A percentile compares a stretch with the other conserved stretches of the same genome.
phyloP scores from a whole-genome alignment of 2,329 filamentous ascomycete genomes.

The Aspergillus quadricinctus region DNA sequence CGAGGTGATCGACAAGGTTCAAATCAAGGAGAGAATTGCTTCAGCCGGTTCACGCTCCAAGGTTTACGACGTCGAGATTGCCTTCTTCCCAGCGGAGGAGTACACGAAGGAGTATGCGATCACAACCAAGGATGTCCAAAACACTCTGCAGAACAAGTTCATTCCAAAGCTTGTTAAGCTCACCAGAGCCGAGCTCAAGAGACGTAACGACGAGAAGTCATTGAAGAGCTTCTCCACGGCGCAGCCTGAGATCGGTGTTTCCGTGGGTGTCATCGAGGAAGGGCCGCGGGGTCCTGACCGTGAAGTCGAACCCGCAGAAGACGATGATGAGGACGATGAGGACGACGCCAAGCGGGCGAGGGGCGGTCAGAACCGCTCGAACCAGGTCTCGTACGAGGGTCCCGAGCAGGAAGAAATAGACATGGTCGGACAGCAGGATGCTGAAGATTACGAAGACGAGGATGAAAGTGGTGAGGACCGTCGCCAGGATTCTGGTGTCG shows the following conservation, averaged over 20 bases:
- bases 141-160: constrained; percentile 75
- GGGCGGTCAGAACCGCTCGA: constrained; percentile 63
- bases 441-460: constrained; percentile 50
- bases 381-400: constrained; percentile 83
- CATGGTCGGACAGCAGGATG: constrained; percentile 62
- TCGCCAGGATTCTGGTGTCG: constrained; percentile 33
- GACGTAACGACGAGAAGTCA: constrained; percentile 61
- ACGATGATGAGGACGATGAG: constrained; percentile 71
- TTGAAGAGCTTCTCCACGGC: constrained; percentile 59
- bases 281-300: constrained; percentile 44
- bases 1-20: constrained; percentile 76
- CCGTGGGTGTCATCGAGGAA: constrained; percentile 54
- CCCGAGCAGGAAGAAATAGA: constrained; percentile 91
- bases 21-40: constrained; percentile 74
- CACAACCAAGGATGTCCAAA: constrained; percentile 68
- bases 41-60: constrained; percentile 70
- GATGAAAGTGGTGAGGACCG: constrained; percentile 39
- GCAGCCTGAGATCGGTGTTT: constrained; percentile 69
- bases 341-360: constrained; percentile 65
- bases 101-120: constrained; percentile 86
- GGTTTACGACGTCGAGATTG: constrained; percentile 74
- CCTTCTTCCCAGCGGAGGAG: constrained; percentile 79
- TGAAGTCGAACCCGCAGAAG: constrained; percentile 59
- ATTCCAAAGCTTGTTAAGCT: constrained; percentile 66
- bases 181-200: constrained; percentile 72